phyloP scores from a whole-genome alignment of 2,329 filamentous ascomycete species.

The Paracorniculantispora psalliotae region DNA sequence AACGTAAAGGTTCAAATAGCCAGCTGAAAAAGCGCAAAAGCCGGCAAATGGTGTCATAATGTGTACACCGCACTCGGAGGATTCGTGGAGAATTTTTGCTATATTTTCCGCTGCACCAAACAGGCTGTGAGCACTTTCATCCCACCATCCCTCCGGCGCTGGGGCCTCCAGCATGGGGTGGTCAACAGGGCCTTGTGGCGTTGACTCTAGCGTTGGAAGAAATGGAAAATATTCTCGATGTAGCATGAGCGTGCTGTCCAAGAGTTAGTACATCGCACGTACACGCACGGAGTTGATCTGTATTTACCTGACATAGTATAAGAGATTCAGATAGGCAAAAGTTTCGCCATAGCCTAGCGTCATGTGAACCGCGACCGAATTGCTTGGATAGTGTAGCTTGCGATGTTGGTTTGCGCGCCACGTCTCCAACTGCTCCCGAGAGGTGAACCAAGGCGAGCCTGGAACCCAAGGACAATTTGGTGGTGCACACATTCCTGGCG shows the following conservation, averaged over 20 bases:
- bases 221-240: constrained; percentile 41
- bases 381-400: constrained; percentile 32
- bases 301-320: constrained; percentile 38
- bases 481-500: constrained; percentile 32
- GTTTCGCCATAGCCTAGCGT: constrained; percentile 36
- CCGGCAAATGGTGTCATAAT: constrained; percentile 39
- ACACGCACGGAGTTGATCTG: neutral
- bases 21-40: constrained; percentile 42
- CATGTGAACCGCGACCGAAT: constrained; percentile 33
- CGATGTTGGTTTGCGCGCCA: constrained; percentile 33
- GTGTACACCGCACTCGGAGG: constrained; percentile 31
- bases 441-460: constrained; percentile 30
- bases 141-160: constrained; percentile 36
- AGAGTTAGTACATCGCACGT: neutral
- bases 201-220: constrained; percentile 30
- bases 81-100: constrained; percentile 30
- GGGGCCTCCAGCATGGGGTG: constrained; percentile 33
- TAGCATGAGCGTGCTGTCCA: constrained; percentile 34
- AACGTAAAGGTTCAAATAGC: constrained; percentile 37
- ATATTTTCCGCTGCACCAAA: constrained; percentile 34
- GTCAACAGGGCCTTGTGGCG: constrained; percentile 35
- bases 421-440: constrained; percentile 24
- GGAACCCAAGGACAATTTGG: constrained; percentile 37
- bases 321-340: constrained; percentile 37
- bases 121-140: constrained; percentile 31